These are phyloP conservation scores for Citeromyces nyonsensis DNA, from an alignment of 805 yeast genomes.

Conservation along the genomic window DNA sequence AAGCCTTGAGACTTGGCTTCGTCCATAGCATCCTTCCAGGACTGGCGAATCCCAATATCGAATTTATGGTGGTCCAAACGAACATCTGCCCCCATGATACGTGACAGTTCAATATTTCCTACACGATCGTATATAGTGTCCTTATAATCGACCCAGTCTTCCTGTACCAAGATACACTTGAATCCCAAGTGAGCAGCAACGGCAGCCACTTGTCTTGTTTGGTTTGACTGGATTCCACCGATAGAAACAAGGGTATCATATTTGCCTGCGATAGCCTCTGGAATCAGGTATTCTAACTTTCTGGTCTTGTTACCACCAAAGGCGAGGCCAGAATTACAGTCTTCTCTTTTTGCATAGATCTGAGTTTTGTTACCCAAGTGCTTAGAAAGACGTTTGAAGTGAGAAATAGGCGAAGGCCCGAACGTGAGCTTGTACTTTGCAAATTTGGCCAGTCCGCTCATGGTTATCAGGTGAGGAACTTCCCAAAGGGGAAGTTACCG, in stretches of 20 bases:
- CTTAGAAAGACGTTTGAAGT: constrained; percentile 13
- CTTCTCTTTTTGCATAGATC: constrained; percentile 18
- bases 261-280: constrained; percentile 16
- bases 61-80: constrained; percentile 16
- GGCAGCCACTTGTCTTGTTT: constrained; percentile 19
- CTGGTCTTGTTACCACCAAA: constrained; percentile 18
- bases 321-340: constrained; percentile 17
- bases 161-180: constrained; percentile 18
- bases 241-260: constrained; percentile 18
- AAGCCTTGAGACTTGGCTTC: constrained; percentile 12
- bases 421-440: constrained; percentile 13
- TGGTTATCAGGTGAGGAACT: neutral
- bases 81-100: constrained; percentile 20
- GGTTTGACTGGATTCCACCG: constrained; percentile 19
- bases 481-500: too few species aligned
- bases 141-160: constrained; percentile 16
- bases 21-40: constrained; percentile 15
- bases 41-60: constrained; percentile 18
- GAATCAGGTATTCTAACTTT: constrained; percentile 17
- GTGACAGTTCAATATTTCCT: constrained; percentile 18
- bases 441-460: constrained; percentile 7
- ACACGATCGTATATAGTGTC: constrained; percentile 13
- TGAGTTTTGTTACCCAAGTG: constrained; percentile 15
- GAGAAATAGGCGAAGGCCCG: constrained; percentile 18
- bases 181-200: constrained; percentile 19